Evolutionary conservation across 441 rosid species (phyloP).

Genomic region (Eutrema salsugineum): DNA sequence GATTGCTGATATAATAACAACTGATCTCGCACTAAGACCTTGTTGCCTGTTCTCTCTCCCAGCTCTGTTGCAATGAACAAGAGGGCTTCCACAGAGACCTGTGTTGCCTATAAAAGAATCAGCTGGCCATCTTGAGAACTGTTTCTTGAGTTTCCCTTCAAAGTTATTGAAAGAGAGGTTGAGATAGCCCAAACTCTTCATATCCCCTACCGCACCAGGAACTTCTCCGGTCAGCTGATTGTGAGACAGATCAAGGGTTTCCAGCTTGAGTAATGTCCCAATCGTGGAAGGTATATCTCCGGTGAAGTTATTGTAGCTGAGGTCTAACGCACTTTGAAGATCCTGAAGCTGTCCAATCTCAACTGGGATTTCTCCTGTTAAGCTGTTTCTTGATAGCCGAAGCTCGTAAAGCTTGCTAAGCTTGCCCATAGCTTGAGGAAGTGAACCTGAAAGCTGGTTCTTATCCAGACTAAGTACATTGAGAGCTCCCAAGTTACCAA

Average conservation of each 20-base stretch:
- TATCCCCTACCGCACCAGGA: slow-evolving; percentile 52
- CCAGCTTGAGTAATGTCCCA: slow-evolving; percentile 61
- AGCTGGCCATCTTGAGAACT: slow-evolving; percentile 67
- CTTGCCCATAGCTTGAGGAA: slow-evolving; percentile 60
- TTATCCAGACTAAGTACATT: slow-evolving; percentile 52
- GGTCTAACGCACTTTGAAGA: slow-evolving; percentile 69
- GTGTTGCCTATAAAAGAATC: slow-evolving; percentile 59
- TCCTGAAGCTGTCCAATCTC: slow-evolving; percentile 69
- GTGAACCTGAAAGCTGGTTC: slow-evolving; percentile 58
- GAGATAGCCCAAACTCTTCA: slow-evolving; percentile 76
- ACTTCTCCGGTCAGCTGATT: slow-evolving; percentile 64
- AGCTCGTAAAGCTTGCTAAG: slow-evolving; percentile 70
- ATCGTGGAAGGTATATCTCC: slow-evolving; percentile 66
- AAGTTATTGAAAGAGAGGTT: slow-evolving; percentile 69
- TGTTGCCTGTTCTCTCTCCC: slow-evolving; percentile 29
- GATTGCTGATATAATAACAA: slow-evolving; percentile 53
- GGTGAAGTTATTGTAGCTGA: slow-evolving; percentile 63
- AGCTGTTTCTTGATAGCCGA: slow-evolving; percentile 56
- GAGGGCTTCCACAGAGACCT: slow-evolving; percentile 73
- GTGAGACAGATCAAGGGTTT: slow-evolving; percentile 72
- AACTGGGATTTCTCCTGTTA: slow-evolving; percentile 53
- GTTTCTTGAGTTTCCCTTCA: slow-evolving; percentile 59
- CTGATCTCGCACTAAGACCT: slow-evolving; percentile 39
- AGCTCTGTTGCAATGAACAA: slow-evolving; percentile 38
- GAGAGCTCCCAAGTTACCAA: slow-evolving; percentile 57